A percentile compares a stretch with the other conserved stretches of the same genome.
Conservation (phyloP, 2,329 filamentous ascomycete species). For the Fusarium kyushuense region DNA sequence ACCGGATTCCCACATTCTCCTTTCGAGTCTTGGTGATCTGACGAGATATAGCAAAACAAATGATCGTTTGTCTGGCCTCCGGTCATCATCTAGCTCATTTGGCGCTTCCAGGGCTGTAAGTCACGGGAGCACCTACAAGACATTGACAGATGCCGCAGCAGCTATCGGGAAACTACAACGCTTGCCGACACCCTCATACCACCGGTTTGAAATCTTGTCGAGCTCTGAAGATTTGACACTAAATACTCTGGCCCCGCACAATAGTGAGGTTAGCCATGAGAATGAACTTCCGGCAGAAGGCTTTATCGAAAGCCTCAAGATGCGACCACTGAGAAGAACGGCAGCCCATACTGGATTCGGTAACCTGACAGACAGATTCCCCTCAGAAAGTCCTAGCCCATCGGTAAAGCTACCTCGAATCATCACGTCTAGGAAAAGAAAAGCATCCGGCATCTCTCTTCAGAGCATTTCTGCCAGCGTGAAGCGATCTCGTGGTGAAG, state of each 20-base stretch:
- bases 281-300: not conserved
- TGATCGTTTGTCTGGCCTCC: constrained; percentile 48
- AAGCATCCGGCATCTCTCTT: constrained; percentile 33
- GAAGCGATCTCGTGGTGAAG: constrained; percentile 34
- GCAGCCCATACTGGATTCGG: constrained; percentile 43
- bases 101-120: constrained; percentile 15
- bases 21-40: constrained; percentile 48
- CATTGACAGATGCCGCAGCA: constrained; percentile 44
- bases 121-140: constrained; percentile 36
- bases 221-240: constrained; percentile 45
- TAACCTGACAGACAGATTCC: constrained; percentile 36
- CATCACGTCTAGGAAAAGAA: constrained; percentile 34
- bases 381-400: constrained; percentile 32
- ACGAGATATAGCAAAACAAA: constrained; percentile 48
- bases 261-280: constrained; percentile 3
- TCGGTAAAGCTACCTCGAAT: constrained; percentile 13
- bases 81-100: constrained; percentile 46
- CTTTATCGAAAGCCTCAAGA: not conserved
- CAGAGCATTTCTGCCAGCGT: constrained; percentile 38
- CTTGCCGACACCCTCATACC: constrained; percentile 39
- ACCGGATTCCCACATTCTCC: constrained; percentile 36
- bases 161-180: constrained; percentile 46
- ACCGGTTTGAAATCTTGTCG: constrained; percentile 46
- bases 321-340: constrained; percentile 2
- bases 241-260: constrained; percentile 20